Percentiles rank a stretch among this genome's conserved stretches.
Conservation (phyloP, 768 basidiomycete genomes). For the Suillus variegatus region DNA sequence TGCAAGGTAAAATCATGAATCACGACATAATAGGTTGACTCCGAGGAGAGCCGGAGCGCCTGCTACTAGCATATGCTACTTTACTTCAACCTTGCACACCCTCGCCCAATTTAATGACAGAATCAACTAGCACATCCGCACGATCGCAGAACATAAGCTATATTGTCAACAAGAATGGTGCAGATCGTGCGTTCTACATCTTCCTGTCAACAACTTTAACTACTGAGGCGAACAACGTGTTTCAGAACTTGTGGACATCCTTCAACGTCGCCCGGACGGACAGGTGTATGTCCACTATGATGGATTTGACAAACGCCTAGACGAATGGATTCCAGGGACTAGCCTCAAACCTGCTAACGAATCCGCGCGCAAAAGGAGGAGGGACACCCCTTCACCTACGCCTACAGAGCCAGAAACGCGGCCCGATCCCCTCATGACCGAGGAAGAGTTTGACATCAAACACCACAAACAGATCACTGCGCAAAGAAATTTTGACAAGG, state of each 20-base stretch:
- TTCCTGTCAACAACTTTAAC: constrained; percentile 12
- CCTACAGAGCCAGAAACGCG: constrained; percentile 16
- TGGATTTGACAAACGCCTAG: constrained; percentile 68
- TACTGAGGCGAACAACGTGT: constrained; percentile 6
- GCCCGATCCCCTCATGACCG: constrained; percentile 47
- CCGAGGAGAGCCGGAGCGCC: background rate
- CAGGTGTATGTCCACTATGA: constrained; percentile 75
- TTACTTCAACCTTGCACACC: background rate
- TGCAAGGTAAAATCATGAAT: background rate
- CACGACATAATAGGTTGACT: background rate
- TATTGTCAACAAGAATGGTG: constrained; percentile 34
- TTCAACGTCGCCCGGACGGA: constrained; percentile 48
- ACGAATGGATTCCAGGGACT: constrained; percentile 67
- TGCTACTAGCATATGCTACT: background rate
- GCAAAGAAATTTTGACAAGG: constrained; percentile 83
- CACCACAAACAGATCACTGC: constrained; percentile 68
- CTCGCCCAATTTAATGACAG: constrained; percentile 20
- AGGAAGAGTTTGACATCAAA: constrained; percentile 70
- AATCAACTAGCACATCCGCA: constrained; percentile 8
- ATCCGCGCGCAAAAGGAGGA: constrained; percentile 21
- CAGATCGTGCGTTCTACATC: constrained; percentile 35
- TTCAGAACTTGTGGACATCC: constrained; percentile 50
- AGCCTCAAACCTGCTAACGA: constrained; percentile 26
- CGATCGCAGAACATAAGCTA: constrained; percentile 13
- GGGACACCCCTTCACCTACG: constrained; percentile 15